Evolutionary conservation across 1,284 basidiomycete genomes (phyloP), one percentile per base, ranked within the genome.

Genomic region (Boletellus dicymbophilus): DNA sequence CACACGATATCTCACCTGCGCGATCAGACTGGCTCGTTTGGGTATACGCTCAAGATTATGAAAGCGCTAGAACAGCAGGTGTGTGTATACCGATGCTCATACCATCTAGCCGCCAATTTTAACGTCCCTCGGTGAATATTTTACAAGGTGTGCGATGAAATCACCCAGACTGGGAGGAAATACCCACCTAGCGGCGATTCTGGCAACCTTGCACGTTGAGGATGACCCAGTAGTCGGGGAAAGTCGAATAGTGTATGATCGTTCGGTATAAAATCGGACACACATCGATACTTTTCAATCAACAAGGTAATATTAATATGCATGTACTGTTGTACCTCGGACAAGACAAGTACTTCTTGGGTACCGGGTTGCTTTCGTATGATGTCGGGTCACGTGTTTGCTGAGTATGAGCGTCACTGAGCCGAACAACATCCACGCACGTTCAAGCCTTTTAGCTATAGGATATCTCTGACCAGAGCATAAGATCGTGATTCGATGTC

Each of bases 1-100:
- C 87, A 93, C 60, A 82, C 85, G 0, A 92, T 97, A 48, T 73
- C 81, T 11, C 94, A 95, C 65, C 79, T 97, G 61, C 73, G 75
- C 20, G 65, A 79, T n/a, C 69, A 75, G 34, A 92, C 90, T 0
- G 72, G 78, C 34, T 88, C 87, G 1, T 88, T 92, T 59, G 79
- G 74, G 10, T 92, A 92, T 61, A 90, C 88, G 0, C 62, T 80
- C 4, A 58, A 65, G 1, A 84, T 90, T 3, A 67, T 91, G 52
- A 58, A 60, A 21, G 71, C 68, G 13, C 66, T 92, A 1, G 80
- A 84, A 53, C 56, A 53, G 31, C 79, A 84, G 63, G 77, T 80
- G n/a, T 46, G 70, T 52, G 23, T 7, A 30, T 23, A n/a, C 2
- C 11, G 2, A 22, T 27, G 6, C n/a, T 39, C 8, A 7, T 15